Evolutionary conservation across 441 rosid species (phyloP).

Genomic region (Manihot esculenta): DNA sequence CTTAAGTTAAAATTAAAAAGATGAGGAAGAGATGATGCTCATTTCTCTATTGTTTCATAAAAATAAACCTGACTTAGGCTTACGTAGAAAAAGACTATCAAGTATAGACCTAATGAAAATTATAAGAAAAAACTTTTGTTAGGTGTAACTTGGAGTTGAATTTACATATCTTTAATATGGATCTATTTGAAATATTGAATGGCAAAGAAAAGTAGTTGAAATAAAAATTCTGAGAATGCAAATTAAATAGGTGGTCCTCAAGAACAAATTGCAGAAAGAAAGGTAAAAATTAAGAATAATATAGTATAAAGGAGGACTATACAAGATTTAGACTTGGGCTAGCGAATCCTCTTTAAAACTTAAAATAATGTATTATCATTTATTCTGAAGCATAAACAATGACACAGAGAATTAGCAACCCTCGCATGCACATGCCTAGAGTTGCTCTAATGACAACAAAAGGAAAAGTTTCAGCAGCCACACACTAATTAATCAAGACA

Average conservation of each 20-base stretch:
- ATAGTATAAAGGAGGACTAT: slow-evolving; percentile 31
- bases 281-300: background rate
- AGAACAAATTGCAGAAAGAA: slow-evolving; percentile 15
- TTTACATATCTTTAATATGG: background rate
- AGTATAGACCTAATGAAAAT: slow-evolving; percentile 8
- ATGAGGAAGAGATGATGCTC: background rate
- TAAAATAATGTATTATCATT: slow-evolving; percentile 24
- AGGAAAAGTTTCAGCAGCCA: slow-evolving; percentile 22
- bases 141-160: slow-evolving; percentile 6
- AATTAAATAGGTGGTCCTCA: slow-evolving; percentile 18
- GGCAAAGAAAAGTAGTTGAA: slow-evolving; percentile 7
- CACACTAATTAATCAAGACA: slow-evolving; percentile 12
- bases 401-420: slow-evolving; percentile 38
- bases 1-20: too few species aligned
- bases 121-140: slow-evolving; percentile 8
- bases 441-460: slow-evolving; percentile 28
- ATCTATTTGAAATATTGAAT: background rate
- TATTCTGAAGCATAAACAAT: slow-evolving; percentile 41
- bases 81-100: background rate
- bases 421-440: slow-evolving; percentile 48
- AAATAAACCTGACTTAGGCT: background rate
- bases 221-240: slow-evolving; percentile 9
- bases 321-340: slow-evolving; percentile 31
- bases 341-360: slow-evolving; percentile 40
- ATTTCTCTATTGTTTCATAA: background rate